Evolutionary conservation across 805 yeast species (phyloP).

Genomic region (Priceomyces medius): DNA sequence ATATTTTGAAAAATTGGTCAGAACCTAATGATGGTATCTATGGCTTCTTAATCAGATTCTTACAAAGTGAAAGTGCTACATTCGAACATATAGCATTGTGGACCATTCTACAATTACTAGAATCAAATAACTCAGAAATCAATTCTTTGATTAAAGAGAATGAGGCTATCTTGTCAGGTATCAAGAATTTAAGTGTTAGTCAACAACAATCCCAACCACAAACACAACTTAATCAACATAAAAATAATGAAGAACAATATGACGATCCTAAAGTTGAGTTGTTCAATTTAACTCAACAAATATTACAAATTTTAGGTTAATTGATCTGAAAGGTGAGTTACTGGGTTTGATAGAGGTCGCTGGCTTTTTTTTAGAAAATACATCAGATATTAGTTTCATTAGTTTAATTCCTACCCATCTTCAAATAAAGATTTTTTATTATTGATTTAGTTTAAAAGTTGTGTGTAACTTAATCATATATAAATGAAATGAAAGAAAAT

Average conservation of each 20-base stretch:
- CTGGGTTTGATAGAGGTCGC: background rate
- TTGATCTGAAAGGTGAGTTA: background rate
- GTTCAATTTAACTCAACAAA: conserved; percentile 66
- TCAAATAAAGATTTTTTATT: background rate
- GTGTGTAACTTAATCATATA: conserved; percentile 1
- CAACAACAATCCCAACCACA: conserved; percentile 34
- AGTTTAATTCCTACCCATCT: background rate
- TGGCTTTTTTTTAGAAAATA: background rate
- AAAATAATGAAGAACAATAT: conserved; percentile 35
- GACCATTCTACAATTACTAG: conserved; percentile 92
- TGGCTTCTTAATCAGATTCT: conserved; percentile 77
- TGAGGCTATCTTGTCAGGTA: conserved; percentile 52
- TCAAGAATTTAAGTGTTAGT: conserved; percentile 45
- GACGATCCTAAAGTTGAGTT: conserved; percentile 66
- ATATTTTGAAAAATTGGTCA: conserved; percentile 76
- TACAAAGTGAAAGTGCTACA: conserved; percentile 82
- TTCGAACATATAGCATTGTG: conserved; percentile 97
- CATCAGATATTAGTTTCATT: background rate
- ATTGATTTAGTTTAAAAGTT: background rate
- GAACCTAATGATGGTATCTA: conserved; percentile 80
- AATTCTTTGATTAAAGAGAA: conserved; percentile 55
- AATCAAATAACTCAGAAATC: conserved; percentile 72
- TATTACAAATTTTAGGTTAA: conserved; percentile 51
- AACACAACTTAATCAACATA: conserved; percentile 19
- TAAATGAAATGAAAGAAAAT: background rate